Evolutionary conservation across 441 rosid genomes (phyloP).

Genomic region (Lepidium campestre): DNA sequence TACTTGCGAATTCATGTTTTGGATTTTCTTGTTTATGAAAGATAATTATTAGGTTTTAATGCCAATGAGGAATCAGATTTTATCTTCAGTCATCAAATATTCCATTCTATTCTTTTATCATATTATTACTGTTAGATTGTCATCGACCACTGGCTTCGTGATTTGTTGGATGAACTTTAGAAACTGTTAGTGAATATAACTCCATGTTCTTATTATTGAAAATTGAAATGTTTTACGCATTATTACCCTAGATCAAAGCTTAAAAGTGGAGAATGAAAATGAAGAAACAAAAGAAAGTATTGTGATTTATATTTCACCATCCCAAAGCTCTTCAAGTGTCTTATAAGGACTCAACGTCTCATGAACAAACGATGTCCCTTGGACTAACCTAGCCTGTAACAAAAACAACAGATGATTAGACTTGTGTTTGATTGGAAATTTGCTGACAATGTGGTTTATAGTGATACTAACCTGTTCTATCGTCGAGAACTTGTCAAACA

Average conservation of each 20-base stretch:
- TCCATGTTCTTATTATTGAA: background rate
- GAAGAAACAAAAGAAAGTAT: too few species aligned
- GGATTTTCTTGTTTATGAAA: background rate
- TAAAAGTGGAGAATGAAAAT: too few species aligned
- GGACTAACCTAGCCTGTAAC: conserved; percentile 40
- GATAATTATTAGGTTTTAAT: background rate
- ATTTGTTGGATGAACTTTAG: too few species aligned
- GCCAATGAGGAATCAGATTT: background rate
- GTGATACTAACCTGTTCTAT: conserved; percentile 47
- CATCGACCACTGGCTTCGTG: background rate
- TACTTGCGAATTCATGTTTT: background rate
- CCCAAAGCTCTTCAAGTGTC: conserved; percentile 56
- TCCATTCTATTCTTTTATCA: background rate
- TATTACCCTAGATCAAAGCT: too few species aligned
- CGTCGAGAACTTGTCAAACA: conserved; percentile 38
- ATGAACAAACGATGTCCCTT: conserved; percentile 34
- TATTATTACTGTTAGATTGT: background rate
- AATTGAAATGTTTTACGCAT: background rate
- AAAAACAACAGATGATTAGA: background rate
- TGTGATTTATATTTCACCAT: conserved; percentile 43
- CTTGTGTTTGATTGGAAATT: background rate
- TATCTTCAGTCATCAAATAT: background rate
- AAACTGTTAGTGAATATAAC: background rate
- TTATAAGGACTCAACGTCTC: conserved; percentile 37
- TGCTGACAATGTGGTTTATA: background rate